These are phyloP conservation scores for Taiozyma sp. DNA, from an alignment of 1,139 yeast genomes.

Conservation along the genomic window DNA sequence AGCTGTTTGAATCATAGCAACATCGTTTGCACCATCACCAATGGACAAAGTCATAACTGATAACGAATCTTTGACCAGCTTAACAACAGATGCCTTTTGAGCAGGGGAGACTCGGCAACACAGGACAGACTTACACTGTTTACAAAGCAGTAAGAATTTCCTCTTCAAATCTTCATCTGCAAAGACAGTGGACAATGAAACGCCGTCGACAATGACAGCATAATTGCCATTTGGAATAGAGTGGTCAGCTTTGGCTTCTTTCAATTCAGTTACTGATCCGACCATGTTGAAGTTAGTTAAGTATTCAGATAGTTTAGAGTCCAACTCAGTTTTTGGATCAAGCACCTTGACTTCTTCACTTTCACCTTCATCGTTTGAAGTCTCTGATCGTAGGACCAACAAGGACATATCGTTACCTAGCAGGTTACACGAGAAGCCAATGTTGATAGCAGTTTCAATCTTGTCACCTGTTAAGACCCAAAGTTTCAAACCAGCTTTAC, in stretches of 20 bases:
- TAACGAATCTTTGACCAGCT: slow-evolving; percentile 73
- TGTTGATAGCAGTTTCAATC: slow-evolving; percentile 96
- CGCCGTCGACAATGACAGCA: slow-evolving; percentile 92
- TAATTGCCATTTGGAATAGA: slow-evolving; percentile 68
- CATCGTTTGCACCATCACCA: slow-evolving; percentile 98
- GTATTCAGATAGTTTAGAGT: slow-evolving; percentile 51
- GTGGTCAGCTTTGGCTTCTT: slow-evolving; percentile 68
- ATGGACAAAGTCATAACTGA: slow-evolving; percentile 88
- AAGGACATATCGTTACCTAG: slow-evolving; percentile 83
- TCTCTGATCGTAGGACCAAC: slow-evolving; percentile 43
- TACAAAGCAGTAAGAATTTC: slow-evolving; percentile 80
- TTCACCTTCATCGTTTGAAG: slow-evolving; percentile 32
- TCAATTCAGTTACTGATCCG: slow-evolving; percentile 49
- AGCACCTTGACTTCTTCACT: slow-evolving; percentile 27
- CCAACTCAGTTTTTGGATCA: slow-evolving; percentile 40
- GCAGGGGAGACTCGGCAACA: slow-evolving; percentile 98
- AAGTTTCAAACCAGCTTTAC: slow-evolving; percentile 87
- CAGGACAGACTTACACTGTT: slow-evolving; percentile 87
- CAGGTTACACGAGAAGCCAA: slow-evolving; percentile 93
- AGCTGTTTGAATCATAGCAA: slow-evolving; percentile 98
- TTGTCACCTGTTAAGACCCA: slow-evolving; percentile 99
- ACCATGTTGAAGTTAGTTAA: slow-evolving; percentile 57
- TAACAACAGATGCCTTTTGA: slow-evolving; percentile 92
- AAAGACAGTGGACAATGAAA: slow-evolving; percentile 71
- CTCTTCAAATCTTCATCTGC: slow-evolving; percentile 48